Evolutionary conservation across 257 asterid species (phyloP).

Genomic region (Solanum verrucosum): DNA sequence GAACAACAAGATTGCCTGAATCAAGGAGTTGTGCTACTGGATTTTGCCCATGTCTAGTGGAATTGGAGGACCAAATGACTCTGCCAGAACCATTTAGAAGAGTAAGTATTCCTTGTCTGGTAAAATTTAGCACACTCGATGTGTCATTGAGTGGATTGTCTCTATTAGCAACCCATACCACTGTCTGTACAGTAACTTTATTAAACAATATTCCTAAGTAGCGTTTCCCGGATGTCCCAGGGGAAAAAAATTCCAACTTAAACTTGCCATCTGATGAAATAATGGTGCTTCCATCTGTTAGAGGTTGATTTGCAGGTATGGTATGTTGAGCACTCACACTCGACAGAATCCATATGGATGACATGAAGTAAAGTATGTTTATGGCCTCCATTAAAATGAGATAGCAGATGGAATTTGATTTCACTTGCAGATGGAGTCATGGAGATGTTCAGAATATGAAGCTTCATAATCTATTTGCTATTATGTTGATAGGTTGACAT

Average conservation of each 20-base stretch:
- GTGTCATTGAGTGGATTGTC: constrained; percentile 13
- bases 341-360: neutral
- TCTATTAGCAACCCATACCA: constrained; percentile 32
- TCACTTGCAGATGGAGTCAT: neutral
- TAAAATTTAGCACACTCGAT: constrained; percentile 10
- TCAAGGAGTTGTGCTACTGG: neutral
- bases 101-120: constrained; percentile 8
- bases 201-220: neutral
- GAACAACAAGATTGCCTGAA: neutral
- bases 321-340: constrained; percentile 7
- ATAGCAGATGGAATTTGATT: neutral
- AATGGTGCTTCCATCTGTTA: constrained; percentile 16
- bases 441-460: neutral
- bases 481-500: too few species aligned
- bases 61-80: constrained; percentile 20
- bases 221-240: neutral
- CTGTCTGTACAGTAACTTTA: constrained; percentile 4
- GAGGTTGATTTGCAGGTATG: neutral
- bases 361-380: neutral
- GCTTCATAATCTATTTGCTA: neutral
- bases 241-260: constrained; percentile 19
- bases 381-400: neutral
- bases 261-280: constrained; percentile 20
- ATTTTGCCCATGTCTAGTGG: neutral
- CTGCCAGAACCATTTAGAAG: neutral